Evolutionary conservation across 768 basidiomycete genomes (phyloP).

Genomic region (Rickenella mellea): DNA sequence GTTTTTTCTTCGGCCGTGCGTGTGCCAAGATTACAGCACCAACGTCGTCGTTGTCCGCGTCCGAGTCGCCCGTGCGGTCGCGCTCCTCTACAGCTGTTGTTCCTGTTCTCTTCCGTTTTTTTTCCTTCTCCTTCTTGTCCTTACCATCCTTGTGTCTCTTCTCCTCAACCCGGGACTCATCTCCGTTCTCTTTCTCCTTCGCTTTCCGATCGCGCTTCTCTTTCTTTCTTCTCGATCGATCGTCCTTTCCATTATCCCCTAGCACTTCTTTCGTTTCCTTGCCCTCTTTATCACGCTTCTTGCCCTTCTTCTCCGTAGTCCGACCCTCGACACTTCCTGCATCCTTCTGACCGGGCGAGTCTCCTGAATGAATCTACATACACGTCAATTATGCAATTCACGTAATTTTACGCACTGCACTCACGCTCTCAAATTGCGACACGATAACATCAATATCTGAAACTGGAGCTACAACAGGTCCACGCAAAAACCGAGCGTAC

Average conservation of each 20-base stretch:
- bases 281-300: background rate
- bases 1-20: too few relatives aligned
- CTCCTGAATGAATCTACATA: background rate
- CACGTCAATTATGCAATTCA: background rate
- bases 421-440: background rate
- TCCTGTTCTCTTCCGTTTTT: too few relatives aligned
- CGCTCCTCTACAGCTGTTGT: too few relatives aligned
- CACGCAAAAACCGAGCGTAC: slow-evolving; percentile 77
- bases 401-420: background rate
- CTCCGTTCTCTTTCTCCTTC: slow-evolving; percentile 1
- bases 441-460: background rate
- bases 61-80: too few relatives aligned
- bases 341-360: background rate
- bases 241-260: background rate
- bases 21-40: too few relatives aligned
- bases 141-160: background rate
- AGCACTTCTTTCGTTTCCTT: slow-evolving; percentile 1
- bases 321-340: background rate
- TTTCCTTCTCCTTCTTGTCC: background rate
- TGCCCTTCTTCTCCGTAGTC: background rate
- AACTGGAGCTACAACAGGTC: slow-evolving; percentile 57
- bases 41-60: too few relatives aligned
- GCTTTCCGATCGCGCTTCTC: background rate
- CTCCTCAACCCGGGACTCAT: slow-evolving; percentile 1
- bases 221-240: background rate